Conservation (phyloP, 2,329 filamentous ascomycete species). For the Colletotrichum tanaceti region DNA sequence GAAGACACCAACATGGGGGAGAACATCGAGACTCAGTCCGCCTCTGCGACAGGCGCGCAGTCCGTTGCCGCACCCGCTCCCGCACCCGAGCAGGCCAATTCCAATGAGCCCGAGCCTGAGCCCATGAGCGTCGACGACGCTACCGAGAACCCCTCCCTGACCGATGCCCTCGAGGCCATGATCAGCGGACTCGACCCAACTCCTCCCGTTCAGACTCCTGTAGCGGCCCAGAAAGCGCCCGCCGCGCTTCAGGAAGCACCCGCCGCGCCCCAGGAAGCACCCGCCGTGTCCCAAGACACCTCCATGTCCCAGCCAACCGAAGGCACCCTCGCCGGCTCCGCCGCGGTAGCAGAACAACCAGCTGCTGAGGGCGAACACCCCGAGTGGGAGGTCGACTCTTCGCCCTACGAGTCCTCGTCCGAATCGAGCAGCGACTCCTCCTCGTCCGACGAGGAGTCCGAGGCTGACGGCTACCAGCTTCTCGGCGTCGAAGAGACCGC, state of each 20-base stretch:
- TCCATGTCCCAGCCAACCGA: constrained; percentile 18
- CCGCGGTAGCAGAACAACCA: constrained; percentile 12
- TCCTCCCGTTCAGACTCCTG: not conserved
- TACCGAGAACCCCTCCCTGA: constrained; percentile 53
- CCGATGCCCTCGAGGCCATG: constrained; percentile 57
- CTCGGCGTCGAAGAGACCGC: constrained; percentile 86
- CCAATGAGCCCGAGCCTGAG: constrained; percentile 46
- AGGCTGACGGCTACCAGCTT: constrained; percentile 74
- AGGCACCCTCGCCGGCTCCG: not conserved
- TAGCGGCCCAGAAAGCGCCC: not conserved
- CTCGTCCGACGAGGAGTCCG: constrained; percentile 64
- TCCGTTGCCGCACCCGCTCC: constrained; percentile 2
- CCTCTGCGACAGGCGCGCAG: constrained; percentile 9
- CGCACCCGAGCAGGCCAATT: not conserved
- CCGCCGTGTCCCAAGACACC: not conserved
- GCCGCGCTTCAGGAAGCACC: not conserved
- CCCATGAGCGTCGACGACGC: constrained; percentile 54
- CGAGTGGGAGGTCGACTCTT: constrained; percentile 88
- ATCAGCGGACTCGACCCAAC: constrained; percentile 52
- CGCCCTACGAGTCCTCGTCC: constrained; percentile 77
- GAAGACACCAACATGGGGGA: constrained; percentile 33
- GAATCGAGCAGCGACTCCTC: constrained; percentile 70
- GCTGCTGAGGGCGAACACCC: constrained; percentile 62
- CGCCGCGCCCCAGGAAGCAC: not conserved
- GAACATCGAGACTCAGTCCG: constrained; percentile 1